Conservation (phyloP, 176 grass and related monocot genomes). For the Alloteropsis semialata region DNA sequence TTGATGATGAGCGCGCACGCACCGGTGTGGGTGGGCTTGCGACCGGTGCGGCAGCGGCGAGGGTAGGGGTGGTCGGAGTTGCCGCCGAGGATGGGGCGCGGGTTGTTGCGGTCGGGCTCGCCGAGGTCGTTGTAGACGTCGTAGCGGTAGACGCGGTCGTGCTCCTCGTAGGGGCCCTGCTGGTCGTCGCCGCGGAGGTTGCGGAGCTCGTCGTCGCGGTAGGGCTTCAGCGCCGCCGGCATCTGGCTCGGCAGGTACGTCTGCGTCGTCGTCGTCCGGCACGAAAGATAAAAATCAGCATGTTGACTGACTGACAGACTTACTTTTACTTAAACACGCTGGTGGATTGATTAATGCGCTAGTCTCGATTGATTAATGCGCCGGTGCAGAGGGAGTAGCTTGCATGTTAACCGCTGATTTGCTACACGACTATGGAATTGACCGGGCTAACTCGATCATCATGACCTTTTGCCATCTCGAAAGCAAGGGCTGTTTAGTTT, state of each 20-base stretch:
- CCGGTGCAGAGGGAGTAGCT: background rate
- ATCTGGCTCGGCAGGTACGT: conserved; percentile 65
- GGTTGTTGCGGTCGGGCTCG: conserved; percentile 29
- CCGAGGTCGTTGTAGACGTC: conserved; percentile 84
- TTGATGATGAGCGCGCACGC: background rate
- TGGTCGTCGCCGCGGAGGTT: conserved; percentile 55
- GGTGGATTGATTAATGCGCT: background rate
- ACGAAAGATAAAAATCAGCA: background rate
- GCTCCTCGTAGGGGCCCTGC: conserved; percentile 42
- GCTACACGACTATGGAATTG: background rate
- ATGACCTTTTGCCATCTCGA: background rate
- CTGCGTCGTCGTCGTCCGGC: background rate
- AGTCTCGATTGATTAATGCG: background rate
- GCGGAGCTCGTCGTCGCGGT: conserved; percentile 66
- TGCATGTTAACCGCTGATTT: background rate
- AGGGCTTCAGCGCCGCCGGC: conserved; percentile 52
- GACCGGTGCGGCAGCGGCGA: conserved; percentile 47
- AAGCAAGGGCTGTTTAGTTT: too few relatives aligned
- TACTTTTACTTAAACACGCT: background rate
- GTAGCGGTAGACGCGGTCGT: conserved; percentile 72
- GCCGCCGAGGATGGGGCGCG: conserved; percentile 62
- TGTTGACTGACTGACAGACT: background rate
- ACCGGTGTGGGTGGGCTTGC: conserved; percentile 24
- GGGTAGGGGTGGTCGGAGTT: conserved; percentile 47
- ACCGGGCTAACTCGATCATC: background rate